A percentile compares a stretch with the other conserved stretches of the same genome.
These are phyloP conservation scores for Globisporangium uncinulatum DNA, from an alignment of 352 stramenopile genomes.

Conservation along the genomic window DNA sequence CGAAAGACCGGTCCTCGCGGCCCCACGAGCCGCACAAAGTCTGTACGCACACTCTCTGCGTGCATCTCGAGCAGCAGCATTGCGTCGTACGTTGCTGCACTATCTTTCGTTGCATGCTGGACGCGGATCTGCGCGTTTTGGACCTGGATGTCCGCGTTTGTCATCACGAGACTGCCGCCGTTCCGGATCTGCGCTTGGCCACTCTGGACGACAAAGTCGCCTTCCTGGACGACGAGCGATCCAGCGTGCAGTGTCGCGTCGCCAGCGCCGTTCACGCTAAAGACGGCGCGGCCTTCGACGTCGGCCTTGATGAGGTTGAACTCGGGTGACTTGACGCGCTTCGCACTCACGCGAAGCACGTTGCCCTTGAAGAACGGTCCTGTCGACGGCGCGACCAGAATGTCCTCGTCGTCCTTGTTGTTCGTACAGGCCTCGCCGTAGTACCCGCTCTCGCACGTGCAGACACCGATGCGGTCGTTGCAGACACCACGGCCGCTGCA, in stretches of 20 bases:
- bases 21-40: slow-evolving; percentile 46
- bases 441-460: slow-evolving; percentile 53
- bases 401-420: slow-evolving; percentile 57
- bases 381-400: slow-evolving; percentile 34
- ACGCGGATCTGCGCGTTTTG: slow-evolving; percentile 38
- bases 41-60: slow-evolving; percentile 8
- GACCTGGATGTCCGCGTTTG: slow-evolving; percentile 33
- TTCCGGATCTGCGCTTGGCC: slow-evolving; percentile 28
- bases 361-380: slow-evolving; percentile 73
- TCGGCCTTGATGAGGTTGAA: slow-evolving; percentile 75
- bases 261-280: slow-evolving; percentile 57
- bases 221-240: slow-evolving; percentile 34
- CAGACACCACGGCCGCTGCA: slow-evolving; percentile 60
- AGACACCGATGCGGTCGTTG: slow-evolving; percentile 40
- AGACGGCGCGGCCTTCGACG: slow-evolving; percentile 32
- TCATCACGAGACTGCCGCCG: slow-evolving; percentile 36
- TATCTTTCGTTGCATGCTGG: slow-evolving; percentile 12
- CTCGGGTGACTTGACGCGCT: slow-evolving; percentile 31
- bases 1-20: slow-evolving; percentile 38
- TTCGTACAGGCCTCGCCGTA: slow-evolving; percentile 68
- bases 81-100: slow-evolving; percentile 7
- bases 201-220: slow-evolving; percentile 46
- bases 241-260: slow-evolving; percentile 36
- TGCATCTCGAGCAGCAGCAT: slow-evolving; percentile 35
- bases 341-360: slow-evolving; percentile 46